Conservation (phyloP, 257 asterid genomes). For the Solanum piurae region DNA sequence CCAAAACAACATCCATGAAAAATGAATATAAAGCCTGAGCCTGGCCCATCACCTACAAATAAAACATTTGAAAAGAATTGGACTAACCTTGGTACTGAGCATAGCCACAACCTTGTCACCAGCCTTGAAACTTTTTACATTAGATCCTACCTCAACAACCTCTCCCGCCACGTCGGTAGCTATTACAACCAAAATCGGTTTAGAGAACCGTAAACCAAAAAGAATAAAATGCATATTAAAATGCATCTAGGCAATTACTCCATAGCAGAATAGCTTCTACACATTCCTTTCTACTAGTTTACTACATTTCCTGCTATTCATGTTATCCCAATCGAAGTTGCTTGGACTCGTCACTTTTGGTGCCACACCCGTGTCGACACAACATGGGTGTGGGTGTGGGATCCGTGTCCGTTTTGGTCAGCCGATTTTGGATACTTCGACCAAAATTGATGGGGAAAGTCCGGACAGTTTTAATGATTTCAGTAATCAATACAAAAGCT, state of each 20-base stretch:
- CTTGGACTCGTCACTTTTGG: neutral
- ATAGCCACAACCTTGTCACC: constrained; percentile 57
- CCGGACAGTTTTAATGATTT: neutral
- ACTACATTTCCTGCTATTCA: neutral
- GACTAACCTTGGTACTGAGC: constrained; percentile 24
- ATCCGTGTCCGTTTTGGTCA: neutral
- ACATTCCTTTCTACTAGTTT: neutral
- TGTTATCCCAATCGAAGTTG: neutral
- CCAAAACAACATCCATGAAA: neutral
- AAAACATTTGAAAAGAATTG: neutral
- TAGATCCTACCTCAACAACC: constrained; percentile 44
- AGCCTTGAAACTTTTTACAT: constrained; percentile 31
- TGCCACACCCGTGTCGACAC: neutral
- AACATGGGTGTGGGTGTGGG: neutral
- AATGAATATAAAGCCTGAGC: neutral
- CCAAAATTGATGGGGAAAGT: neutral
- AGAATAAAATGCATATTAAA: neutral
- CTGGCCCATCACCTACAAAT: neutral
- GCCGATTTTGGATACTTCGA: neutral
- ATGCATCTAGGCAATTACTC: neutral
- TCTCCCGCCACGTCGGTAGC: constrained; percentile 62
- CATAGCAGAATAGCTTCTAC: neutral
- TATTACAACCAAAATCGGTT: constrained; percentile 11
- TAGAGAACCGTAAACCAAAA: neutral
- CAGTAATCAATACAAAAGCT: neutral